A percentile compares a stretch with the other conserved stretches of the same genome.
phyloP scores from a whole-genome alignment of 2,329 filamentous ascomycete genomes.

The Tolypocladium album region DNA sequence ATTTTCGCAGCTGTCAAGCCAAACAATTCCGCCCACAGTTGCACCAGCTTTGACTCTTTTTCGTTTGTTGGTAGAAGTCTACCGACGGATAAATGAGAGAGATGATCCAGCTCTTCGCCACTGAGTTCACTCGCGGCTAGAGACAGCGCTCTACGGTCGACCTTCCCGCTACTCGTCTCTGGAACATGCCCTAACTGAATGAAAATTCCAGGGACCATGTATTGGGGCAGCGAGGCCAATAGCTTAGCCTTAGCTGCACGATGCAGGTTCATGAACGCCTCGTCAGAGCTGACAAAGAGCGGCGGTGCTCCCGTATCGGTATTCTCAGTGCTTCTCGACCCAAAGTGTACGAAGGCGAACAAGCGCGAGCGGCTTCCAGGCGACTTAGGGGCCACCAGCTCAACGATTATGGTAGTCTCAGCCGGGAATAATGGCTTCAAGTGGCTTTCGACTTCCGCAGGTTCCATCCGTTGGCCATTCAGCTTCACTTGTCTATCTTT shows the following conservation, averaged over 20 bases:
- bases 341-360: conserved; percentile 1
- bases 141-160: background rate
- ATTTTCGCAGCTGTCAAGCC: conserved; percentile 11
- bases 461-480: conserved; percentile 1
- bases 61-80: background rate
- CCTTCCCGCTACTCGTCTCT: background rate
- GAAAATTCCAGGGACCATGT: conserved; percentile 31
- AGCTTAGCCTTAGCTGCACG: background rate
- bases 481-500: conserved; percentile 3
- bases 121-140: background rate
- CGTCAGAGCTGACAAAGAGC: background rate
- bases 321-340: background rate
- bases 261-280: background rate
- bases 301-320: background rate
- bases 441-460: conserved; percentile 1
- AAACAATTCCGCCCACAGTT: conserved; percentile 5
- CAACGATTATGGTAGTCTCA: background rate
- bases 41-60: background rate
- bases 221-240: conserved; percentile 13
- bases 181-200: conserved; percentile 15
- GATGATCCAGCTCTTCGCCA: background rate
- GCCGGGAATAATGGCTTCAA: background rate
- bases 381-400: background rate
- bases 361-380: background rate
- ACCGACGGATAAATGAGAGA: background rate